Evolutionary conservation across 352 stramenopile species (phyloP).

Genomic region (Detonula confervacea): DNA sequence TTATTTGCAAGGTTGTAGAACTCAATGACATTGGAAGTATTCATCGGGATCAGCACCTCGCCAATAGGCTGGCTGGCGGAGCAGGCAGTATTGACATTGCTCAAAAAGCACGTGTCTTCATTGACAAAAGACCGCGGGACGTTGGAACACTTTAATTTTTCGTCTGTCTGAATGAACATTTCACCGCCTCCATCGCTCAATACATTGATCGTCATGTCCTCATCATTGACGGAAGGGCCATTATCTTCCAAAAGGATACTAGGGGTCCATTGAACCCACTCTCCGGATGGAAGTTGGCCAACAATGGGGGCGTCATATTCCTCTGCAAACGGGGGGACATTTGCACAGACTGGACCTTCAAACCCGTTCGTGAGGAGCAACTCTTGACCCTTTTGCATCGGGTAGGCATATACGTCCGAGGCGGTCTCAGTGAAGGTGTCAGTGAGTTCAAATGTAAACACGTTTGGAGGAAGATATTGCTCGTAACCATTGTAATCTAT

Average conservation of each 20-base stretch:
- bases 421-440: conserved; percentile 42
- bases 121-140: conserved; percentile 57
- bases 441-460: conserved; percentile 38
- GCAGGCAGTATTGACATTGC: conserved; percentile 34
- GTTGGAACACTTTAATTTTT: conserved; percentile 60
- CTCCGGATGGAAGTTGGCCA: conserved; percentile 34
- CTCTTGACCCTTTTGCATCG: conserved; percentile 37
- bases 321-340: conserved; percentile 38
- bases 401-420: conserved; percentile 42
- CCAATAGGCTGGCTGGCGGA: conserved; percentile 21
- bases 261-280: conserved; percentile 58
- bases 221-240: conserved; percentile 49
- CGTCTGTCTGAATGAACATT: conserved; percentile 15
- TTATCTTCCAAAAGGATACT: conserved; percentile 52
- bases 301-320: conserved; percentile 58
- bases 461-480: conserved; percentile 31
- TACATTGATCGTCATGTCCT: conserved; percentile 20
- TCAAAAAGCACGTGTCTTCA: conserved; percentile 65
- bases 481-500: conserved; percentile 59
- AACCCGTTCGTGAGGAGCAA: conserved; percentile 40
- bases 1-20: conserved; percentile 38
- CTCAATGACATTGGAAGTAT: conserved; percentile 26
- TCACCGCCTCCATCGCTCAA: conserved; percentile 51
- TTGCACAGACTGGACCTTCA: conserved; percentile 42
- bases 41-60: conserved; percentile 39